These are phyloP conservation scores for Nissolia schottii DNA, from an alignment of 306 rosid genomes.

Conservation along the genomic window DNA sequence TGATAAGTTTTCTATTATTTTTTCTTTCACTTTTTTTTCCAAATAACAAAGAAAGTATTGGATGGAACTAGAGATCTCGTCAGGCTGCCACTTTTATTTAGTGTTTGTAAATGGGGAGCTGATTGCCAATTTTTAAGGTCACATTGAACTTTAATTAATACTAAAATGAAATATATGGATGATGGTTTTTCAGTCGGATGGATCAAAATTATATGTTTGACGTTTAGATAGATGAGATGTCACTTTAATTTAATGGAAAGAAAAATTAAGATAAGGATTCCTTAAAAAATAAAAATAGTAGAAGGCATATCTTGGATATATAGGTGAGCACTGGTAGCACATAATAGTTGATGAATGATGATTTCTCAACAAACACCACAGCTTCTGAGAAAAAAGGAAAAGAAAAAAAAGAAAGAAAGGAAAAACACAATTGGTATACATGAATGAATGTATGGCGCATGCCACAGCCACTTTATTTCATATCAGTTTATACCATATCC, in stretches of 20 bases:
- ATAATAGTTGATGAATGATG: too few species aligned
- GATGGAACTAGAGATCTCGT: background rate
- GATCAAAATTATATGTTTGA: background rate
- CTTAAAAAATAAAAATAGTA: background rate
- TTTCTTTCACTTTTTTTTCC: background rate
- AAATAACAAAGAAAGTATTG: background rate
- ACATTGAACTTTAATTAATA: background rate
- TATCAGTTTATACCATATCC: slow-evolving; percentile 22
- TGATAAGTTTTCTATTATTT: background rate
- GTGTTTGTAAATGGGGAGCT: background rate
- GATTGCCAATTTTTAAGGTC: background rate
- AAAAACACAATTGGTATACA: background rate
- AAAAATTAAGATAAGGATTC: background rate
- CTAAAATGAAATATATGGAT: background rate
- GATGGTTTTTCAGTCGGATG: background rate
- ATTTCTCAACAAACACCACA: background rate
- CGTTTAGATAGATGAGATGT: background rate
- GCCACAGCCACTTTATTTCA: slow-evolving; percentile 35
- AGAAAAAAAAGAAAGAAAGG: too few species aligned
- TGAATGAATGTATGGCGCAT: background rate
- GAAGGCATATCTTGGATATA: background rate
- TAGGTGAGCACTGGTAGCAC: too few species aligned
- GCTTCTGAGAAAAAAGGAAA: background rate
- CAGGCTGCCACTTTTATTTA: background rate
- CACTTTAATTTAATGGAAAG: background rate